Conservation (phyloP, 768 basidiomycete species). For the Cystobasidium onofrii region DNA sequence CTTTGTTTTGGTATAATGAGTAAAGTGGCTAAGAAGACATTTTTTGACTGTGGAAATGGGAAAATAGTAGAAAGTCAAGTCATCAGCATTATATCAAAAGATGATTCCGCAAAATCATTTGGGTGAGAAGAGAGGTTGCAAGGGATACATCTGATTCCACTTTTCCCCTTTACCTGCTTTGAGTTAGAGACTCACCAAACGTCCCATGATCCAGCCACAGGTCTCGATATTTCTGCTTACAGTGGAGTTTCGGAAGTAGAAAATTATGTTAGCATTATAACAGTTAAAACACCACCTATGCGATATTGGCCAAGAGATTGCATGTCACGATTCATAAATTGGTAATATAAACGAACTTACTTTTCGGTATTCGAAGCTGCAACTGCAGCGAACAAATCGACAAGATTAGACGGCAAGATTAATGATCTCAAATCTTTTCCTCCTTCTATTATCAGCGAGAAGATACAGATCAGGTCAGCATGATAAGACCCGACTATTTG, state of each 20-base stretch:
- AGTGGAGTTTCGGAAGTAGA: too few species aligned
- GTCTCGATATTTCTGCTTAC: conserved; percentile 21
- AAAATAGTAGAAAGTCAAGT: too few species aligned
- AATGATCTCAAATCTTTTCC: background rate
- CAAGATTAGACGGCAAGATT: background rate
- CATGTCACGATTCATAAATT: too few species aligned
- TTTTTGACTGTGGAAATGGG: background rate
- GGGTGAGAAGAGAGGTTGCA: too few species aligned
- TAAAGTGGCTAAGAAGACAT: background rate
- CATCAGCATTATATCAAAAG: too few species aligned
- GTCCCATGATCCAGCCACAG: conserved; percentile 5
- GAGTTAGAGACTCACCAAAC: background rate
- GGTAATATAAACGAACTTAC: background rate
- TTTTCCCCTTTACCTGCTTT: too few species aligned
- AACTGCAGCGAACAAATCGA: background rate
- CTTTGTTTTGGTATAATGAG: conserved; percentile 5
- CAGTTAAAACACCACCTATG: too few species aligned
- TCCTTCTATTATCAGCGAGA: background rate
- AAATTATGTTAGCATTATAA: background rate
- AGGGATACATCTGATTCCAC: too few species aligned
- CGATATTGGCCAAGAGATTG: too few species aligned
- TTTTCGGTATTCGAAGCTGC: conserved; percentile 5
- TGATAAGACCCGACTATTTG: too few species aligned
- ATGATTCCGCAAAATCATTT: too few species aligned
- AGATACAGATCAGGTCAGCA: too few species aligned